Percentiles rank a stretch among this genome's conserved stretches.
phyloP scores from a whole-genome alignment of 2,329 filamentous ascomycete genomes.

The Trichophyton simii region DNA sequence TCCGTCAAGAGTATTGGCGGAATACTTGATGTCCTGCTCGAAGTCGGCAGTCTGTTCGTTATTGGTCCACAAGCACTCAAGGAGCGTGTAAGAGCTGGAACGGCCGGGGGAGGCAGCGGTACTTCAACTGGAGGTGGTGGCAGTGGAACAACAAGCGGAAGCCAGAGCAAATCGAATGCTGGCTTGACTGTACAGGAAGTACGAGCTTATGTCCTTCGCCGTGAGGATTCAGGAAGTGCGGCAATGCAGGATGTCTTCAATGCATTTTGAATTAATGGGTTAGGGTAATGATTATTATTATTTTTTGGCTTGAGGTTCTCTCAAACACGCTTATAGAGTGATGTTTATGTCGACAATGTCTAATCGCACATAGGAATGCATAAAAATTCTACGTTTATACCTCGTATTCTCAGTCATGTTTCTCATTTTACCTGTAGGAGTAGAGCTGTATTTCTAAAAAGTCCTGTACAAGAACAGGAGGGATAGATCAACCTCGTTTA shows the following conservation, averaged over 20 bases:
- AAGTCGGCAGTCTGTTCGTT: constrained; percentile 92
- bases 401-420: background rate
- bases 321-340: background rate
- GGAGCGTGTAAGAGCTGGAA: constrained; percentile 49
- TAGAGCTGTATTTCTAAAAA: background rate
- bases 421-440: background rate
- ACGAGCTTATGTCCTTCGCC: constrained; percentile 68
- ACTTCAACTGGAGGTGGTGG: constrained; percentile 19
- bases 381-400: background rate
- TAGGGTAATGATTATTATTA: background rate
- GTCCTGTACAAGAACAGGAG: background rate
- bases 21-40: constrained; percentile 71
- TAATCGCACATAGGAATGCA: background rate
- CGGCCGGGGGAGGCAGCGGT: constrained; percentile 33
- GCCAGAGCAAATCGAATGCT: constrained; percentile 45
- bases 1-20: constrained; percentile 39
- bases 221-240: constrained; percentile 69
- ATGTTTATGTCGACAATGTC: background rate
- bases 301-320: background rate
- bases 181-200: constrained; percentile 40
- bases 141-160: constrained; percentile 26
- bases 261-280: constrained; percentile 36
- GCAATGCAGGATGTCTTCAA: constrained; percentile 75
- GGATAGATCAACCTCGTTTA: background rate
- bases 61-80: constrained; percentile 68